These are phyloP conservation scores for Pestalotiopsis sp. DNA, from an alignment of 2,329 filamentous ascomycete genomes.

Conservation along the genomic window DNA sequence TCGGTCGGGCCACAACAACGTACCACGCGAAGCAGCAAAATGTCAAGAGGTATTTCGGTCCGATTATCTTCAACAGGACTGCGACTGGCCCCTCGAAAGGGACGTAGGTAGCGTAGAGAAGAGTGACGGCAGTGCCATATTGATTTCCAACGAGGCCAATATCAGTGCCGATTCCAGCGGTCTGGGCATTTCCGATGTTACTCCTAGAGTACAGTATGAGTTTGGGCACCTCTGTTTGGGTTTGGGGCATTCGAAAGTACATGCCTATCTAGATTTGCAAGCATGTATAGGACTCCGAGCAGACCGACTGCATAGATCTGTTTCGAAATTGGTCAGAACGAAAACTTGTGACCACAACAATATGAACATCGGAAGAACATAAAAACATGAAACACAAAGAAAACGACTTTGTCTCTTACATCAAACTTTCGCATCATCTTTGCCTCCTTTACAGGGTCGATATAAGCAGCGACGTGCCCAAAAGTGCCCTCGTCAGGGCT, in stretches of 20 bases:
- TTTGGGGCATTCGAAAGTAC: neutral
- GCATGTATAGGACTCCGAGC: slow-evolving; percentile 26
- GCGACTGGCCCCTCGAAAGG: slow-evolving; percentile 26
- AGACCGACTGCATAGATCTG: slow-evolving; percentile 14
- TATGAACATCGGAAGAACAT: neutral
- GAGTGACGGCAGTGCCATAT: slow-evolving; percentile 28
- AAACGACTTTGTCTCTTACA: slow-evolving; percentile 12
- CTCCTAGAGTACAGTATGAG: neutral
- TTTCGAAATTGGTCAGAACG: slow-evolving; percentile 17
- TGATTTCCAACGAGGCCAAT: slow-evolving; percentile 28
- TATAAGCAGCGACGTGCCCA: slow-evolving; percentile 1
- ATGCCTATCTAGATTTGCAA: slow-evolving; percentile 30
- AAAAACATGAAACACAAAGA: neutral
- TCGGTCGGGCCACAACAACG: slow-evolving; percentile 20
- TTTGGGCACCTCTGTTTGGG: neutral
- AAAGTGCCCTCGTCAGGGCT: neutral
- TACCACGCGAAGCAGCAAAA: slow-evolving; percentile 26
- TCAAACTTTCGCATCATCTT: slow-evolving; percentile 28
- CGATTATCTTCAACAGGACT: slow-evolving; percentile 26
- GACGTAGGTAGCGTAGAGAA: slow-evolving; percentile 33
- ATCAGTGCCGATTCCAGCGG: slow-evolving; percentile 22
- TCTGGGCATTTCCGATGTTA: slow-evolving; percentile 30
- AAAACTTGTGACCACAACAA: neutral
- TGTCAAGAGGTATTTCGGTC: slow-evolving; percentile 25
- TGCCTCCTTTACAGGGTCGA: slow-evolving; percentile 15